phyloP scores from a whole-genome alignment of 129 eudicot species.

The Dittrichia graveolens region DNA sequence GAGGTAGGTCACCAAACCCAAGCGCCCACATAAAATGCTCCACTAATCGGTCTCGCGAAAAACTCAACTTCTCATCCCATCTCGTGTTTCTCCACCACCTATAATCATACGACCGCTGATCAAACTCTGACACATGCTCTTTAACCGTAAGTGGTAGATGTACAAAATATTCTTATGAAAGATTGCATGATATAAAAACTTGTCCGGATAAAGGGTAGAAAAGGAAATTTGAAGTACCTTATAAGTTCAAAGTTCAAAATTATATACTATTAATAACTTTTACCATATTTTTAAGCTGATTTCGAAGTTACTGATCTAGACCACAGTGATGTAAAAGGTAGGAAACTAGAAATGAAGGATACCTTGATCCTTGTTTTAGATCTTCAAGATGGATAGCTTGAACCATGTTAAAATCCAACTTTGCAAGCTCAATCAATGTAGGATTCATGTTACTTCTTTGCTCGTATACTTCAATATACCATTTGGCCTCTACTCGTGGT shows the following conservation, averaged over 20 bases:
- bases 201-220: no score
- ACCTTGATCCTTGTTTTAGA: slow-evolving; percentile 14
- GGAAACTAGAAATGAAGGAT: not conserved
- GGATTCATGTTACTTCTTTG: not conserved
- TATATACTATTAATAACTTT: no score
- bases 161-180: no score
- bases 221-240: no score
- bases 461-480: slow-evolving; percentile 15
- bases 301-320: no score
- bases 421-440: not conserved
- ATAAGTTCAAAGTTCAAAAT: no score
- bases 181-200: no score
- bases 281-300: no score
- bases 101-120: no score
- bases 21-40: slow-evolving; percentile 23
- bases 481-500: slow-evolving; percentile 10
- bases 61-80: slow-evolving; percentile 17
- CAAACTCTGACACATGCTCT: no score
- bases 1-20: slow-evolving; percentile 7
- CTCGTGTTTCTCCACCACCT: slow-evolving; percentile 16
- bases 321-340: no score
- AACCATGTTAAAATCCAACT: slow-evolving; percentile 18
- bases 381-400: slow-evolving; percentile 17
- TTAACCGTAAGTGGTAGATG: no score
- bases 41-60: slow-evolving; percentile 9